phyloP scores from a whole-genome alignment of 495 filamentous ascomycete genomes.

The Annulohypoxylon maeteangense region DNA sequence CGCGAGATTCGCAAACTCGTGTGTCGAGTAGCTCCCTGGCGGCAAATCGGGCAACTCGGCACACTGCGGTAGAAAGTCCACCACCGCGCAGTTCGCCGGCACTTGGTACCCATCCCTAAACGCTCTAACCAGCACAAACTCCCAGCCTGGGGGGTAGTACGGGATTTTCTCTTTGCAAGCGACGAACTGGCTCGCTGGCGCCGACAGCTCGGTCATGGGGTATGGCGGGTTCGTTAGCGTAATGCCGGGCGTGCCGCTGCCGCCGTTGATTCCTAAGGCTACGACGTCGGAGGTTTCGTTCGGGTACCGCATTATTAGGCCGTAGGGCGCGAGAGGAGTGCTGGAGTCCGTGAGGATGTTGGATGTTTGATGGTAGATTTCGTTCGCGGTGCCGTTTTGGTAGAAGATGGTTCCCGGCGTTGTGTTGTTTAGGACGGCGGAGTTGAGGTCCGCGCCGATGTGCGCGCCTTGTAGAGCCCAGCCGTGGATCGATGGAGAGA shows the following conservation, averaged over 20 bases:
- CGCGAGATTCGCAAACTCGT: constrained; percentile 43
- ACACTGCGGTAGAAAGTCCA: constrained; percentile 48
- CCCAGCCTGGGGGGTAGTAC: constrained; percentile 31
- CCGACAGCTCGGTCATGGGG: constrained; percentile 29
- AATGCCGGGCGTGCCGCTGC: constrained; percentile 36
- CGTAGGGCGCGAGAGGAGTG: constrained; percentile 44
- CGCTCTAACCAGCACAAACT: constrained; percentile 31
- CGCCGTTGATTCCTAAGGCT: constrained; percentile 41
- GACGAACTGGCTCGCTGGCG: constrained; percentile 18
- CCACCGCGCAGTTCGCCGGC: constrained; percentile 40
- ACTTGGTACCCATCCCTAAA: constrained; percentile 34
- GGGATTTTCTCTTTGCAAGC: constrained; percentile 46
- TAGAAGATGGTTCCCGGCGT: constrained; percentile 47
- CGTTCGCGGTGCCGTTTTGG: constrained; percentile 49
- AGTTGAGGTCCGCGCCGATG: constrained; percentile 45
- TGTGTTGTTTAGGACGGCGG: constrained; percentile 43
- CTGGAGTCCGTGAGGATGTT: constrained; percentile 49
- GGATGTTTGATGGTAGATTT: constrained; percentile 26
- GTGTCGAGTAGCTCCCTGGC: constrained; percentile 41
- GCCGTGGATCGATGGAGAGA: constrained; percentile 44
- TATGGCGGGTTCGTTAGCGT: constrained; percentile 26
- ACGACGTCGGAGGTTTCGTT: constrained; percentile 23
- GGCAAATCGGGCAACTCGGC: constrained; percentile 40
- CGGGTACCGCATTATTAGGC: constrained; percentile 35
- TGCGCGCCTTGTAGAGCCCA: constrained; percentile 40